A percentile compares a stretch with the other conserved stretches of the same genome.
These are phyloP conservation scores for Mortierella sp. DNA, from an alignment of 371 early-diverging fungal genomes.

Conservation along the genomic window DNA sequence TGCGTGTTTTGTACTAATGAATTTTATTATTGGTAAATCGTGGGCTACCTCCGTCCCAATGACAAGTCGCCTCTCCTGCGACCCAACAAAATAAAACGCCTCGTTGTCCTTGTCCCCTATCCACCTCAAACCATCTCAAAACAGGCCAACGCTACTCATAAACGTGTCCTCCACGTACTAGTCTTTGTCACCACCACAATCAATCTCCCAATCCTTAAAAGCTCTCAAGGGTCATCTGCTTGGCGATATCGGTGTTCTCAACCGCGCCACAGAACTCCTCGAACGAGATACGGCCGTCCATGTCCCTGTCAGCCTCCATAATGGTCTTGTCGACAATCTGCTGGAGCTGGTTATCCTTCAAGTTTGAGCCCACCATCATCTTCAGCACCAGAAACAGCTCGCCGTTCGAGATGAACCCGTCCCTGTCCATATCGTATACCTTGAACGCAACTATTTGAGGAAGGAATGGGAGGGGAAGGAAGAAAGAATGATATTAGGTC, in stretches of 20 bases:
- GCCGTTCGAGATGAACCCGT: conserved; percentile 97
- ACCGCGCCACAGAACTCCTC: conserved; percentile 95
- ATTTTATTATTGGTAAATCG: no score
- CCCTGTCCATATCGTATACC: conserved; percentile 99
- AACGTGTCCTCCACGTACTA: no score
- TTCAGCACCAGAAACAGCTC: conserved; percentile 97
- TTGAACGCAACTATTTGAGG: conserved; percentile 90
- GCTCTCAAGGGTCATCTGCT: conserved; percentile 92
- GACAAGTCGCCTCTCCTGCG: no score
- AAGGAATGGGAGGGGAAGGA: neutral
- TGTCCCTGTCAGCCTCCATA: conserved; percentile 96
- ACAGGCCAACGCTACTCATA: no score
- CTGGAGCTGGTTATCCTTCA: conserved; percentile 95
- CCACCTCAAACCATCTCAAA: no score
- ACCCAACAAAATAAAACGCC: no score
- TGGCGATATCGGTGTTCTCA: conserved; percentile 93
- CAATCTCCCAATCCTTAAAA: conserved; percentile 57
- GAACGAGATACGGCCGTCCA: conserved; percentile 95
- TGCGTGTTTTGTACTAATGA: no score
- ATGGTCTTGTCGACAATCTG: conserved; percentile 99
- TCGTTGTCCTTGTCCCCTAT: no score
- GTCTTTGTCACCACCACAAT: no score
- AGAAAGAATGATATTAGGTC: neutral
- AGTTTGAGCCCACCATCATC: conserved; percentile 98
- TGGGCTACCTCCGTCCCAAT: no score